Evolutionary conservation across 139 green algal species (phyloP).

Genomic region (Marvania coccoides): DNA sequence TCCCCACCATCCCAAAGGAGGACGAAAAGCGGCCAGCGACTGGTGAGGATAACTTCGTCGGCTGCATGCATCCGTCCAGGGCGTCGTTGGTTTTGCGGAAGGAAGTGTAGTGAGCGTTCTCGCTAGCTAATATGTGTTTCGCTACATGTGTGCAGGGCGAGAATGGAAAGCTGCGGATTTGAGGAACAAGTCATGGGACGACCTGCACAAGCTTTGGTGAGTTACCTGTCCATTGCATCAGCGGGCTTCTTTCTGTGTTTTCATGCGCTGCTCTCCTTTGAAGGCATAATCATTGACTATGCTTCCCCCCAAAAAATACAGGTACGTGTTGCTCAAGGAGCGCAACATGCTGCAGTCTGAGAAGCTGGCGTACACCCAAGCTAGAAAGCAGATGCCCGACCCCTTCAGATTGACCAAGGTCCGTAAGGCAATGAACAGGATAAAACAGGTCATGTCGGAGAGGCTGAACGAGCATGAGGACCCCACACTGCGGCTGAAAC

Average conservation of each 20-base stretch:
- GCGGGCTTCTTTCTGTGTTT: background rate
- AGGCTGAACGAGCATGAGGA: conserved; percentile 26
- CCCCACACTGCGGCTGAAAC: background rate
- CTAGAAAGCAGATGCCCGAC: conserved; percentile 11
- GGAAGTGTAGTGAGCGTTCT: too few species aligned
- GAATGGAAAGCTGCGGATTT: conserved; percentile 61
- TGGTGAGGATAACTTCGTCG: too few species aligned
- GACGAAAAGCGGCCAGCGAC: too few species aligned
- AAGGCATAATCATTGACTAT: background rate
- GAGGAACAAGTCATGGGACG: conserved; percentile 63
- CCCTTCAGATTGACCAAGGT: conserved; percentile 12
- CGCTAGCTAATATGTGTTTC: too few species aligned
- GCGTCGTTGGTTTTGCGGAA: too few species aligned
- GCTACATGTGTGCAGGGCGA: conserved; percentile 49
- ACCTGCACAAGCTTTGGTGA: conserved; percentile 73
- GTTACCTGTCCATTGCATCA: background rate
- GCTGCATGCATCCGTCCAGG: too few species aligned
- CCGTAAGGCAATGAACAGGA: conserved; percentile 32
- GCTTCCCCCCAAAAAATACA: background rate
- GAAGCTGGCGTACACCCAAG: conserved; percentile 15
- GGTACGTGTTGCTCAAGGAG: conserved; percentile 71
- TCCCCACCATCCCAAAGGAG: too few species aligned
- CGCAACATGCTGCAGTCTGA: conserved; percentile 59
- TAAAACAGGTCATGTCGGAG: conserved; percentile 29
- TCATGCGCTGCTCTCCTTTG: background rate